Conservation (phyloP, 306 rosid genomes). For the Amphicarpaea edgeworthii region DNA sequence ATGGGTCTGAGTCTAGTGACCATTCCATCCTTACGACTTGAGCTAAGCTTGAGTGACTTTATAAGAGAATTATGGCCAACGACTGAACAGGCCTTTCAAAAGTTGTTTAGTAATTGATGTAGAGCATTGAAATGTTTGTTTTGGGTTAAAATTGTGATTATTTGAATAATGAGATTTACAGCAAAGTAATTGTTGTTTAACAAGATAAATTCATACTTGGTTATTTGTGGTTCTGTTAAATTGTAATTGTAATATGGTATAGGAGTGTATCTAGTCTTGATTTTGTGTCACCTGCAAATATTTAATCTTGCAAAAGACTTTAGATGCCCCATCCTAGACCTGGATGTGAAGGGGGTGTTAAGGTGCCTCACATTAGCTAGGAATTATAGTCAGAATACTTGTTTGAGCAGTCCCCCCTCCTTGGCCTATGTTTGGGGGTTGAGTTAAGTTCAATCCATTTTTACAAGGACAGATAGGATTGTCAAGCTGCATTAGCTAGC, state of each 20-base stretch:
- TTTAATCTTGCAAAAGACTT: too few species aligned
- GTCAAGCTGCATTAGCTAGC: slow-evolving; percentile 16
- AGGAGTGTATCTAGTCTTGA: too few species aligned
- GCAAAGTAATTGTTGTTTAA: slow-evolving; percentile 1
- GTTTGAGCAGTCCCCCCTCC: neutral
- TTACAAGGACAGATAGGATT: neutral
- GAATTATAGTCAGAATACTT: neutral
- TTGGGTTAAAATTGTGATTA: neutral
- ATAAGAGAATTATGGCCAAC: neutral
- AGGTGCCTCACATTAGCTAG: neutral
- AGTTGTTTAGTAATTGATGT: too few species aligned
- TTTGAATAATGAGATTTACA: neutral
- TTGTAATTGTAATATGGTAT: too few species aligned
- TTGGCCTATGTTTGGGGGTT: neutral
- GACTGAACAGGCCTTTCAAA: neutral
- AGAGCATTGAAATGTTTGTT: too few species aligned
- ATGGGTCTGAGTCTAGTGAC: neutral
- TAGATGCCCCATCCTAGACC: too few species aligned
- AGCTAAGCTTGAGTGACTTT: neutral
- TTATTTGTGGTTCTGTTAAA: too few species aligned
- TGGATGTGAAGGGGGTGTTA: too few species aligned
- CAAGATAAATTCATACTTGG: slow-evolving; percentile 18
- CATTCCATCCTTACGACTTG: neutral
- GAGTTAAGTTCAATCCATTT: neutral
- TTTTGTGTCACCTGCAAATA: too few species aligned